Base-by-base conservation (phyloP, 2,329 filamentous ascomycete genomes). In the Cladosporium oxysporum region DNA sequence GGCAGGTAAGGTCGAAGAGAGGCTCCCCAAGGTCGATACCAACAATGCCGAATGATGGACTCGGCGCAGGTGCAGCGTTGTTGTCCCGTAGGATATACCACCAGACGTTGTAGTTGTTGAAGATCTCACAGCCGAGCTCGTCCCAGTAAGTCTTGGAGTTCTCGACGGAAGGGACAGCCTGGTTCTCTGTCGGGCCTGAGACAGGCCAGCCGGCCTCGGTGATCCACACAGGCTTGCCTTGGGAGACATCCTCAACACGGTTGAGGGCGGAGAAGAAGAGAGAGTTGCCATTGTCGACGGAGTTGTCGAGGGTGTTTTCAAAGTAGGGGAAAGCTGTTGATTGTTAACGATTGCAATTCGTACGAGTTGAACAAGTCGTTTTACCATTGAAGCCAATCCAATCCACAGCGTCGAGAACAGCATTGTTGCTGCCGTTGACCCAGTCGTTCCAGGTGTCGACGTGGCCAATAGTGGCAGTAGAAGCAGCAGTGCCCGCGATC, bases 131-230 rank as follows among this genome's bases (percentile, higher is more conserved):
- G 62, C 88, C 91, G 62, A 94, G 90, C 55, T 90, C 82, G 71
- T 91, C 83, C 90, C 91, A 96, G 85, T 87, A 97, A n/a, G 79
- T 85, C 81, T 91, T 84, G 52, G 93, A 91, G 75, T 94, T 93
- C 62, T 84, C 80, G 35, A 80, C 69, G 41, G 83, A 88, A 6
- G 93, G 83, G 11, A 90, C 83, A 49, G 87, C 91, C 58, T 85
- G 76, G 71, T 88, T 88, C 68, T 84, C 79, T 1, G 81, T 83
- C 69, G 85, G 80, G 65, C 92, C 93, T 72, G 83, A 87, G 62
- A 93, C 87, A 58, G 93, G 92, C 87, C 91, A 95, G 70, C 93
- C 93, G 18, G 92, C 95, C 84, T 96, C 92, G 31, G 92, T 95
- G 69, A 96, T 85, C 91, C 91, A 95, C 71, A 96, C 85, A 21